A percentile compares a stretch with the other conserved stretches of the same genome.
Evolutionary conservation across 2,329 filamentous ascomycete species (phyloP).

Genomic region (Juglanconis sp.): DNA sequence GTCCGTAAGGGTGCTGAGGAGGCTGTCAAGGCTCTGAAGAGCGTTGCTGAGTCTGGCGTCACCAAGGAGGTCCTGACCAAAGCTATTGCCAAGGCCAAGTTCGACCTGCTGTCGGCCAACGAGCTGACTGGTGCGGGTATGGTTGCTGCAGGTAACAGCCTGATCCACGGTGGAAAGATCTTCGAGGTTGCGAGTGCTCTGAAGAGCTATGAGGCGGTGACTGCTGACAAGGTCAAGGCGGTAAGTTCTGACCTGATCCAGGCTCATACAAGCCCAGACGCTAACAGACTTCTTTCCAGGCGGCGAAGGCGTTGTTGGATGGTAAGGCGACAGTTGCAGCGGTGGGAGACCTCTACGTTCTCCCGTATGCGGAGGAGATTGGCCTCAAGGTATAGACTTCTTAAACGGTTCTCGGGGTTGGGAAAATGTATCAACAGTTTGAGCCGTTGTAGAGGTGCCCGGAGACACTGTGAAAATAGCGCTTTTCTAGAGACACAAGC

Average conservation of each 20-base stretch:
- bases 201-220: slow-evolving; percentile 76
- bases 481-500: slow-evolving; percentile 34
- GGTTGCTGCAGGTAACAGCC: slow-evolving; percentile 77
- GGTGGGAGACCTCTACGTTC: slow-evolving; percentile 85
- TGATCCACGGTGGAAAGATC: slow-evolving; percentile 76
- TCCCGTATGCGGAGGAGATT: slow-evolving; percentile 92
- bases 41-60: slow-evolving; percentile 71
- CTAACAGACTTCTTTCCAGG: slow-evolving; percentile 49
- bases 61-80: slow-evolving; percentile 85
- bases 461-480: slow-evolving; percentile 45
- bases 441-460: slow-evolving; percentile 36
- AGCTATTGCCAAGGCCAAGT: slow-evolving; percentile 90
- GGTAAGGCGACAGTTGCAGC: slow-evolving; percentile 85
- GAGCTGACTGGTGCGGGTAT: slow-evolving; percentile 76
- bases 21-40: slow-evolving; percentile 78
- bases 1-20: slow-evolving; percentile 73
- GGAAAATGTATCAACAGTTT: slow-evolving; percentile 42
- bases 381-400: slow-evolving; percentile 82
- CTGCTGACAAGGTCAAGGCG: slow-evolving; percentile 77
- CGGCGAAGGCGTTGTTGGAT: slow-evolving; percentile 82
- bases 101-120: slow-evolving; percentile 78
- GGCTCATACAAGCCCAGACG: background rate
- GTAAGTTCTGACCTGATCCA: slow-evolving; percentile 49
- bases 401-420: slow-evolving; percentile 21
- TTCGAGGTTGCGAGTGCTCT: slow-evolving; percentile 80